Evolutionary conservation across 192 early-diverging fungal genomes (phyloP).

Genomic region (Pilaira anomala): DNA sequence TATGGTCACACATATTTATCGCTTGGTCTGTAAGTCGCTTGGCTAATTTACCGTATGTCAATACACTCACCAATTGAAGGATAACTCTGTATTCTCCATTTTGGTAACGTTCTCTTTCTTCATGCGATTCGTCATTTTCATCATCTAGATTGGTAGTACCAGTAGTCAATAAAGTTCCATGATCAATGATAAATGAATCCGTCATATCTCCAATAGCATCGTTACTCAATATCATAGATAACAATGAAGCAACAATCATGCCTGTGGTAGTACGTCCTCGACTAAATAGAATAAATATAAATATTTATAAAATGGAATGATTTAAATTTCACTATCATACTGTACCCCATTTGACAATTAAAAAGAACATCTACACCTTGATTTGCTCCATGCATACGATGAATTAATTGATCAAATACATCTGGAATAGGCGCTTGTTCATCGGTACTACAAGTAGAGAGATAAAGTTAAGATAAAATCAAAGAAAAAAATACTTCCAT

Average conservation of each 20-base stretch:
- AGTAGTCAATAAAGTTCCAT: background rate
- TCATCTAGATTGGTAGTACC: background rate
- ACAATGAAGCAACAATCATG: conserved; percentile 51
- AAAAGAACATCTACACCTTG: conserved; percentile 49
- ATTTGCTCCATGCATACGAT: conserved; percentile 37
- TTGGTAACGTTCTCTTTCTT: conserved; percentile 38
- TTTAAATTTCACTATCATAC: background rate
- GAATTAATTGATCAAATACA: conserved; percentile 60
- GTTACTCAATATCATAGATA: conserved; percentile 50
- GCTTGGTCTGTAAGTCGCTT: conserved; percentile 56
- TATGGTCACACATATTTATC: conserved; percentile 62
- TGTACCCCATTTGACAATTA: conserved; percentile 70
- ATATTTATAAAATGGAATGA: background rate
- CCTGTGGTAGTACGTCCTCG: conserved; percentile 66
- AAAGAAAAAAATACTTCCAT: background rate
- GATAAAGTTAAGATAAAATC: background rate
- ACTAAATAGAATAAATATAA: conserved; percentile 12
- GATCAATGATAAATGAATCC: conserved; percentile 15
- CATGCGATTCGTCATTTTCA: conserved; percentile 11
- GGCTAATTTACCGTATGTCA: conserved; percentile 58
- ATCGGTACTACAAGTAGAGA: conserved; percentile 42
- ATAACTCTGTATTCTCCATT: conserved; percentile 59
- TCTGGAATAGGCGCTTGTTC: conserved; percentile 69
- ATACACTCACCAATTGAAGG: conserved; percentile 54
- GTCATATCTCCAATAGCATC: conserved; percentile 24